Conservation (phyloP, 768 basidiomycete genomes). For the Daedaleopsis nitida region DNA sequence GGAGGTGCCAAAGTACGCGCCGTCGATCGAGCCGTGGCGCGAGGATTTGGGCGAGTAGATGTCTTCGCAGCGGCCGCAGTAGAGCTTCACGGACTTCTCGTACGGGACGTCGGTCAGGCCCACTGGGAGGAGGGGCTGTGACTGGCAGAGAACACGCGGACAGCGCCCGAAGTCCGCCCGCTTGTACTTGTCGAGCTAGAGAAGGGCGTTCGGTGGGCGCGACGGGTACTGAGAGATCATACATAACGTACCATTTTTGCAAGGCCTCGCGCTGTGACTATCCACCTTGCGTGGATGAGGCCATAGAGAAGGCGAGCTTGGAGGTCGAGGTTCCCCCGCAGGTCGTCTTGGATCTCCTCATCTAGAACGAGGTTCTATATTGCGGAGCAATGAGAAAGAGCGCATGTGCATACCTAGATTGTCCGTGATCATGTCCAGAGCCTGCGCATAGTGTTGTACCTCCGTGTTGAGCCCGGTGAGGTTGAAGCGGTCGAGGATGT, state of each 20-base stretch:
- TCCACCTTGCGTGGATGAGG: slow-evolving; percentile 95
- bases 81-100: slow-evolving; percentile 98
- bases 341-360: slow-evolving; percentile 93
- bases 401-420: slow-evolving; percentile 68
- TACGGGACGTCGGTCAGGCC: slow-evolving; percentile 97
- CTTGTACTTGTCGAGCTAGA: slow-evolving; percentile 93
- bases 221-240: not conserved
- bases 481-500: slow-evolving; percentile 98
- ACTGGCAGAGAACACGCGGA: slow-evolving; percentile 94
- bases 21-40: slow-evolving; percentile 95
- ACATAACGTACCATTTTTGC: slow-evolving; percentile 80
- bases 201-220: not conserved
- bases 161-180: slow-evolving; percentile 98
- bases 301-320: slow-evolving; percentile 94
- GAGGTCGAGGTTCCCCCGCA: slow-evolving; percentile 88
- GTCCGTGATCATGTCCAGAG: slow-evolving; percentile 95
- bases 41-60: slow-evolving; percentile 98
- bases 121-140: slow-evolving; percentile 93
- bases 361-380: slow-evolving; percentile 45
- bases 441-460: slow-evolving; percentile 91
- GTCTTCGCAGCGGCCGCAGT: slow-evolving; percentile 98
- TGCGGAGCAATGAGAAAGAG: not conserved
- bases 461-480: slow-evolving; percentile 96
- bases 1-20: slow-evolving; percentile 97
- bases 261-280: slow-evolving; percentile 90